Percentiles rank a stretch among this genome's conserved stretches.
Conservation (phyloP, 176 grass and related monocot genomes). For the Tuctoria greenei region DNA sequence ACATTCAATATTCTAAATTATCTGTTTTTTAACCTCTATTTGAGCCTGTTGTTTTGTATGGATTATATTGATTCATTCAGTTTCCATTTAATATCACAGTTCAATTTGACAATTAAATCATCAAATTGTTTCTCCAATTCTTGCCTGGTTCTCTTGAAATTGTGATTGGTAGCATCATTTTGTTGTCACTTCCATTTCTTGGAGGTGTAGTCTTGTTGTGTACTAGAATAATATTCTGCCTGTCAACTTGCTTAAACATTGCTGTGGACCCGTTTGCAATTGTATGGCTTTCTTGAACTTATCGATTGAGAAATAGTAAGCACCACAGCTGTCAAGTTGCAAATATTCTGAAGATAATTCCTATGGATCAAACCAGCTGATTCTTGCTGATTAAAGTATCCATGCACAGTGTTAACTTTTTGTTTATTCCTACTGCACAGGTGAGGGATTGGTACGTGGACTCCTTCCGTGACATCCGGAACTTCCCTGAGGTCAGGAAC, state of each 20-base stretch:
- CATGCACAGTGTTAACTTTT: conserved; percentile 19
- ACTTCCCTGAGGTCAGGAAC: conserved; percentile 61
- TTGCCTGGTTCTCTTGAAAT: not conserved
- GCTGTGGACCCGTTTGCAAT: not conserved
- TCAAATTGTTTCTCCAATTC: not conserved
- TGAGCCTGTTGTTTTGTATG: not conserved
- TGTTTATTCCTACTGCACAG: conserved; percentile 22
- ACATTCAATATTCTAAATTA: not conserved
- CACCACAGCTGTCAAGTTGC: conserved; percentile 13
- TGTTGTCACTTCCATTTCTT: conserved; percentile 1
- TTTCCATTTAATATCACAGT: not conserved
- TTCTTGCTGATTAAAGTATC: not conserved
- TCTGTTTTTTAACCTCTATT: not conserved
- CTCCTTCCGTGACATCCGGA: conserved; percentile 81
- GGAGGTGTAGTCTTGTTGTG: not conserved
- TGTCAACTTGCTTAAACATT: conserved; percentile 13
- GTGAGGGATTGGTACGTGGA: conserved; percentile 87
- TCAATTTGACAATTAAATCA: not conserved
- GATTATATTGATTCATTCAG: not conserved
- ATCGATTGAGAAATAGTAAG: conserved; percentile 2
- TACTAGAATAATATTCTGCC: not conserved
- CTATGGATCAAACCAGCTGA: not conserved
- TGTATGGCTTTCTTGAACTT: conserved; percentile 15
- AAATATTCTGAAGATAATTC: conserved; percentile 4
- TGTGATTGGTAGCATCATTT: not conserved